phyloP scores from a whole-genome alignment of 1,284 basidiomycete genomes.

The Pseudozyma hubeiensis region DNA sequence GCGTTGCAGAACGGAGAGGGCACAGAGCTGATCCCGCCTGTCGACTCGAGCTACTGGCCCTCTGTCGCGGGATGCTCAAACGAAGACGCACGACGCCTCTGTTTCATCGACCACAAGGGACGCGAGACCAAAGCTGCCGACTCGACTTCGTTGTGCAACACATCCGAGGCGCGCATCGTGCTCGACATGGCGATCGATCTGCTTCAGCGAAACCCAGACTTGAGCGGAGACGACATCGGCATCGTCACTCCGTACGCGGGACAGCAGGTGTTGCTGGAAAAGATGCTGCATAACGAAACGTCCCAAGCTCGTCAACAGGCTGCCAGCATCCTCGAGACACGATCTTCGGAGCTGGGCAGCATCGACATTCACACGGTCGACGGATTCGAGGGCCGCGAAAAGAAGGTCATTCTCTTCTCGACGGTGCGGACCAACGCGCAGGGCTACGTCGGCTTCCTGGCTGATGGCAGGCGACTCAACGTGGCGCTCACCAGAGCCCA shows the following conservation, averaged over 20 bases:
- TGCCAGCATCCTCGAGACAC: slow-evolving; percentile 9
- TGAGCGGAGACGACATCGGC: slow-evolving; percentile 61
- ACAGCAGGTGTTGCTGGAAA: slow-evolving; percentile 57
- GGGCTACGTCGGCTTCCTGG: slow-evolving; percentile 86
- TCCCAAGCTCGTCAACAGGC: slow-evolving; percentile 31
- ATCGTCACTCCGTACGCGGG: slow-evolving; percentile 65
- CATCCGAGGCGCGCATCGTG: slow-evolving; percentile 52
- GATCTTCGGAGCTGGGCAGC: slow-evolving; percentile 65
- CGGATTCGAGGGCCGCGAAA: slow-evolving; percentile 94
- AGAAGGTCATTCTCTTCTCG: slow-evolving; percentile 91
- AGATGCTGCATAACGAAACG: slow-evolving; percentile 51
- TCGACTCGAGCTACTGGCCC: slow-evolving; percentile 50
- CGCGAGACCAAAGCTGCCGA: slow-evolving; percentile 51
- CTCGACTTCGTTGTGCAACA: slow-evolving; percentile 56
- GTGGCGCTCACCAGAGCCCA: slow-evolving; percentile 94
- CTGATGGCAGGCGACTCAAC: slow-evolving; percentile 94
- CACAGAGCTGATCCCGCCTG: slow-evolving; percentile 44
- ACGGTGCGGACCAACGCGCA: slow-evolving; percentile 80
- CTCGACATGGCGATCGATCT: slow-evolving; percentile 67
- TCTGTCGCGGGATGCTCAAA: neutral
- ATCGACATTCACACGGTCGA: slow-evolving; percentile 95
- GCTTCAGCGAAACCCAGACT: slow-evolving; percentile 49
- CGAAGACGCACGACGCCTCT: slow-evolving; percentile 20
- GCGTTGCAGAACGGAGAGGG: slow-evolving; percentile 77
- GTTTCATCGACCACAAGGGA: slow-evolving; percentile 54